Evolutionary conservation across 331 rosid genomes (phyloP).

Genomic region (Quercus tomentella): DNA sequence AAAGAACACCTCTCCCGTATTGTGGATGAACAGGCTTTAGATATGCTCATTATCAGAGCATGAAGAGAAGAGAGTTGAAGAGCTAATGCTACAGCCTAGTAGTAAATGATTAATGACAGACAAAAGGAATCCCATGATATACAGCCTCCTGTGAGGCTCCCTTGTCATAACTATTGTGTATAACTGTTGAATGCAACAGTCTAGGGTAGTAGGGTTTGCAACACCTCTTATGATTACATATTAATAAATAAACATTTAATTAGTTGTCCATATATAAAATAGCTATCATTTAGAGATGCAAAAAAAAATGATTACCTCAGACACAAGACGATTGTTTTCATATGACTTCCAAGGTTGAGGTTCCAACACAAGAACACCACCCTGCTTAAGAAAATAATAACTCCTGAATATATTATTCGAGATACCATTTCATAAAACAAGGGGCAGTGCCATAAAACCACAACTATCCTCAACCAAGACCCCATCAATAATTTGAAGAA

Average conservation of each 20-base stretch:
- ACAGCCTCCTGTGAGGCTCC: background rate
- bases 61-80: background rate
- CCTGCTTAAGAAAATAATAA: constrained; percentile 46
- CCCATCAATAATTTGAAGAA: background rate
- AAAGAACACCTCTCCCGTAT: background rate
- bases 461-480: background rate
- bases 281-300: background rate
- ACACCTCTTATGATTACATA: background rate
- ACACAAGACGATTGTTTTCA: constrained; percentile 36
- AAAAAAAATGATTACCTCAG: constrained; percentile 36
- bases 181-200: background rate
- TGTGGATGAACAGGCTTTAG: background rate
- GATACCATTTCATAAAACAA: background rate
- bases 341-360: constrained; percentile 99
- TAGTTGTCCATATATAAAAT: background rate
- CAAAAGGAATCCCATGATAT: background rate
- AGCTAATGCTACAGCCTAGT: background rate
- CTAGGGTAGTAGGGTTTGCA: background rate
- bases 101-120: background rate
- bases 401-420: background rate
- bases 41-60: background rate
- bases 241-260: background rate
- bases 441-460: background rate
- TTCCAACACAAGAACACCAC: constrained; percentile 89
- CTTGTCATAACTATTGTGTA: background rate